Evolutionary conservation across 2,329 filamentous ascomycete genomes (phyloP).

Genomic region (Paracoccidioides lutzii): DNA sequence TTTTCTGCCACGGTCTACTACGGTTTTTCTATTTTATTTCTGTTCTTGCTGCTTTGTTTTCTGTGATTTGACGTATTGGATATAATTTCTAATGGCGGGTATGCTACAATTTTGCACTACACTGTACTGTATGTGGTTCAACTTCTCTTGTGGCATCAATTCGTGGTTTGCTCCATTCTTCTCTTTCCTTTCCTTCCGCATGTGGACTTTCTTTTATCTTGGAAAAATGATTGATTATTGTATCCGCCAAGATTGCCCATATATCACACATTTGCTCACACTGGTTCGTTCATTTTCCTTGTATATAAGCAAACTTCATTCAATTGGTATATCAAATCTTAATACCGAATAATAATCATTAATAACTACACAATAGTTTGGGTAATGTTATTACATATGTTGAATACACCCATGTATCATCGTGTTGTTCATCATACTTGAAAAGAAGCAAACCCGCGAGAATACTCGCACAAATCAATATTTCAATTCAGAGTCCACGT

Average conservation of each 20-base stretch:
- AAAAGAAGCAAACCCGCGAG: background rate
- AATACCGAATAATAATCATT: background rate
- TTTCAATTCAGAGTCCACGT: background rate
- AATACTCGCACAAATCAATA: background rate
- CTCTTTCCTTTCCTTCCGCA: background rate
- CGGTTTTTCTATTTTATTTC: no score
- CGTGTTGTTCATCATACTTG: background rate
- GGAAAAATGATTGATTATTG: background rate
- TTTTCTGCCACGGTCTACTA: no score
- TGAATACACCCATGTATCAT: background rate
- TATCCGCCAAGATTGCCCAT: background rate
- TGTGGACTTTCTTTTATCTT: background rate
- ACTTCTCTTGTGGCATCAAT: background rate
- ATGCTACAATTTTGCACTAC: no score
- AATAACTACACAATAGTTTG: background rate
- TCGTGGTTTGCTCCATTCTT: background rate
- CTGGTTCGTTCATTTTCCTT: background rate
- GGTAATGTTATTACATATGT: background rate
- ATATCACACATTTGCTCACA: background rate
- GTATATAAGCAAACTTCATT: background rate
- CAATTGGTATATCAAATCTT: background rate
- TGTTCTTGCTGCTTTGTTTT: no score
- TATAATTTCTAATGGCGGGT: no score
- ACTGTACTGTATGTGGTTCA: no score
- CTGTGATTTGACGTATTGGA: no score